phyloP scores from a whole-genome alignment of 306 rosid species.

The Prunus armeniaca region DNA sequence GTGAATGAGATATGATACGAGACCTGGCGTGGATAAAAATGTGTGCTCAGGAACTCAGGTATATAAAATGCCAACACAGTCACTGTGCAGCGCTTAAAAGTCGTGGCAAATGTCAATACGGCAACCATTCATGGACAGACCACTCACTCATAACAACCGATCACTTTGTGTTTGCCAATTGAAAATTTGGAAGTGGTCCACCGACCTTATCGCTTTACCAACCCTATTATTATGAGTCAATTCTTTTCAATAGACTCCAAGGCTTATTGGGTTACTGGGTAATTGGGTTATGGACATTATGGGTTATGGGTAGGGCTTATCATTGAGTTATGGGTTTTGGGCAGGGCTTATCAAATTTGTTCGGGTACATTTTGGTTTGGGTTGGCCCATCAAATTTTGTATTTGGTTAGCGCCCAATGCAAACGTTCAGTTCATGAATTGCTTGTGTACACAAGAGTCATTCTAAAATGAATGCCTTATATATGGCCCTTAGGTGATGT shows the following conservation, averaged over 20 bases:
- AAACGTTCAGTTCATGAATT: too few species aligned
- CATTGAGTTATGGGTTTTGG: background rate
- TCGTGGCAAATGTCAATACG: background rate
- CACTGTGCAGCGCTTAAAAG: background rate
- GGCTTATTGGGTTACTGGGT: too few species aligned
- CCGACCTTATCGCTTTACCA: constrained; percentile 14
- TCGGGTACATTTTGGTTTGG: background rate
- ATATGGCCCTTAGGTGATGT: too few species aligned
- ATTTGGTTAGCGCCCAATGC: background rate
- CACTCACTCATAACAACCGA: background rate
- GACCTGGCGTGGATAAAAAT: too few species aligned
- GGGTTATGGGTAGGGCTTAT: too few species aligned
- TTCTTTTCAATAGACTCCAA: too few species aligned
- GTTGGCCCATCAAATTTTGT: background rate
- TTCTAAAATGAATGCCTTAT: too few species aligned
- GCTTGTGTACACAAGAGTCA: too few species aligned
- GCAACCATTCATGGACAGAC: background rate
- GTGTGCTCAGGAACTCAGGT: too few species aligned
- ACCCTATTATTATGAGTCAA: background rate
- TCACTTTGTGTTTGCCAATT: background rate
- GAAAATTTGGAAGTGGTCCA: background rate
- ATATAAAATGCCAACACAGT: background rate
- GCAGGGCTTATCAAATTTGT: background rate
- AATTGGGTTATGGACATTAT: background rate
- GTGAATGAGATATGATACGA: background rate